Percentiles rank a stretch among this genome's conserved stretches.
Evolutionary conservation across 768 basidiomycete genomes (phyloP).

Genomic region (Coprinopsis sp.): DNA sequence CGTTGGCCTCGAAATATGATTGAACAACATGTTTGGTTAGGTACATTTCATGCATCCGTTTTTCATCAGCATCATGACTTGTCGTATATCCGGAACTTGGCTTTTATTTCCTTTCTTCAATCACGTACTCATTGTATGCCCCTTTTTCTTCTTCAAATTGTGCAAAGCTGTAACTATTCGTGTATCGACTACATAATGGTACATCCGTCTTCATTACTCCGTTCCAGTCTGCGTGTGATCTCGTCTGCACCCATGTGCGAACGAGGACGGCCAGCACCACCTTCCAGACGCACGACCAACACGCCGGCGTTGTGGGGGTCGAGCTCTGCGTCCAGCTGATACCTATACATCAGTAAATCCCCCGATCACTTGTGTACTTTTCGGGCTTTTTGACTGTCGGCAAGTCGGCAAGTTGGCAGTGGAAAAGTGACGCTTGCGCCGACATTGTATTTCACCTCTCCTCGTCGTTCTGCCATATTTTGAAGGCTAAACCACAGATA

Average conservation of each 20-base stretch:
- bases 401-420: no score
- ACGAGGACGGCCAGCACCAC: conserved; percentile 25
- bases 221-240: conserved; percentile 50
- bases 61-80: background rate
- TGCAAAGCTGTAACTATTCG: no score
- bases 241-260: conserved; percentile 51
- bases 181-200: conserved; percentile 73
- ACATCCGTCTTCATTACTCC: conserved; percentile 53
- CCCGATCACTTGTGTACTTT: no score
- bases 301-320: conserved; percentile 85
- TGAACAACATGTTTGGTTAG: no score
- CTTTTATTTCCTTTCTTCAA: background rate
- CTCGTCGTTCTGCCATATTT: no score
- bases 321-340: conserved; percentile 64
- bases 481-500: no score
- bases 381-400: no score
- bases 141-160: no score
- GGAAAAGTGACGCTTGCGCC: no score
- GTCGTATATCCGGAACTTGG: background rate
- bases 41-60: background rate
- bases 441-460: no score
- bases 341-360: conserved; percentile 46
- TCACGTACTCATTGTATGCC: background rate
- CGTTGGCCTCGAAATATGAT: conserved; percentile 78
- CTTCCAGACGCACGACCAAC: conserved; percentile 66